Percentiles rank a stretch among this genome's conserved stretches.
Evolutionary conservation across 164 flowering plant species (phyloP).

Genomic region (Euptelea pleiosperma): DNA sequence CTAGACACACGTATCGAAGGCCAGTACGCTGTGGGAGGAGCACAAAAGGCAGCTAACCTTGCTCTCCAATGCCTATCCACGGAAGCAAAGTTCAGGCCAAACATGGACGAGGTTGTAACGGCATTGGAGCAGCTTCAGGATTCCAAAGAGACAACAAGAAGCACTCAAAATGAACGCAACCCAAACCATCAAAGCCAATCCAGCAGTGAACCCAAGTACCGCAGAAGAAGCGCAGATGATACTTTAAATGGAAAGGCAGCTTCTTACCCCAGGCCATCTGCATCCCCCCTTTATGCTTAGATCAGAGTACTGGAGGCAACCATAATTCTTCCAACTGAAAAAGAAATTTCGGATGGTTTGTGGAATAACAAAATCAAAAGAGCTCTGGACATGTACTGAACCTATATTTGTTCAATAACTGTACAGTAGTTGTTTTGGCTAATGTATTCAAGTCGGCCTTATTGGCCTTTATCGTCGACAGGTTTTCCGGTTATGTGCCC

Average conservation of each 20-base stretch:
- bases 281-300: slow-evolving; percentile 26
- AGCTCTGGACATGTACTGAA: background rate
- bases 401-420: slow-evolving; percentile 7
- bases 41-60: slow-evolving; percentile 45
- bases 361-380: slow-evolving; percentile 1
- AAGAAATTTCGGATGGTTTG: background rate
- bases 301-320: background rate
- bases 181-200: slow-evolving; percentile 12
- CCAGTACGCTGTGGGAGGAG: slow-evolving; percentile 46
- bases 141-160: slow-evolving; percentile 17
- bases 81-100: slow-evolving; percentile 65
- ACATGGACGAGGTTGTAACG: slow-evolving; percentile 55
- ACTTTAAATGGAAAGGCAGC: slow-evolving; percentile 15
- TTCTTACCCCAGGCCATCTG: slow-evolving; percentile 46
- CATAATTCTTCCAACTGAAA: background rate
- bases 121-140: slow-evolving; percentile 59
- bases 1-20: slow-evolving; percentile 67
- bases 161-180: slow-evolving; percentile 9
- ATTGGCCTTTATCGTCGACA: too few relatives aligned
- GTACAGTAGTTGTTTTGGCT: too few relatives aligned
- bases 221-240: slow-evolving; percentile 20
- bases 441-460: slow-evolving; percentile 1
- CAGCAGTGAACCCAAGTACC: slow-evolving; percentile 17
- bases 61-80: slow-evolving; percentile 59
- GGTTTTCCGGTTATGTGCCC: too few relatives aligned